These are phyloP conservation scores for Lentinula aciculospora DNA, from an alignment of 768 basidiomycete species.

Conservation along the genomic window DNA sequence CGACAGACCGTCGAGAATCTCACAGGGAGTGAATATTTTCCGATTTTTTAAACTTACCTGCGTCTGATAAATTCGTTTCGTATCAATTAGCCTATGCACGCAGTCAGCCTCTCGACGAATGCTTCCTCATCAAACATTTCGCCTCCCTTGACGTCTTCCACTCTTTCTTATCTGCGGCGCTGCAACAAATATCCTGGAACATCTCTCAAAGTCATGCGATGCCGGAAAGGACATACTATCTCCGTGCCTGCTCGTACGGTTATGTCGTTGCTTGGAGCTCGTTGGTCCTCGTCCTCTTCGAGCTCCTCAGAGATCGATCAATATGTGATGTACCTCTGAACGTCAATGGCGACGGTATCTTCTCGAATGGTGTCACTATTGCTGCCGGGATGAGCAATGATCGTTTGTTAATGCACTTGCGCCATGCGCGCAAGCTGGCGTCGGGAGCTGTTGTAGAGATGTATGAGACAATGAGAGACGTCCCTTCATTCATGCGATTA, in stretches of 20 bases:
- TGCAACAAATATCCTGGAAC: not conserved
- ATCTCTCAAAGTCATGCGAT: not conserved
- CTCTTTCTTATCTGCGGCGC: not conserved
- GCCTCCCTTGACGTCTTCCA: not conserved
- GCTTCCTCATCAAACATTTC: constrained; percentile 2
- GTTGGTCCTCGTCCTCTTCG: not conserved
- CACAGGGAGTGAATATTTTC: not conserved
- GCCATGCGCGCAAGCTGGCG: not conserved
- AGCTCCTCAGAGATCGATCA: not conserved
- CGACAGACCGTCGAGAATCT: not conserved
- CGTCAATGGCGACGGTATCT: not conserved
- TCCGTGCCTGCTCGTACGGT: not conserved
- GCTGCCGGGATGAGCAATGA: not conserved
- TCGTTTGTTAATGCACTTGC: not conserved
- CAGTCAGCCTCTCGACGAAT: constrained; percentile 2
- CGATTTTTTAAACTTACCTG: no score
- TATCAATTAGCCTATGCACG: not conserved
- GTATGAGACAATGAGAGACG: not conserved
- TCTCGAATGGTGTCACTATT: not conserved
- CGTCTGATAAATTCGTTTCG: not conserved
- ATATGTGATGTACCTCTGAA: not conserved
- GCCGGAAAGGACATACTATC: not conserved
- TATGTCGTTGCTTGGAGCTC: not conserved
- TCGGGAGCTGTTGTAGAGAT: not conserved
- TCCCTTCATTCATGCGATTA: not conserved